phyloP scores from a whole-genome alignment of 2,329 filamentous ascomycete genomes.

The Corinectria fuckeliana region DNA sequence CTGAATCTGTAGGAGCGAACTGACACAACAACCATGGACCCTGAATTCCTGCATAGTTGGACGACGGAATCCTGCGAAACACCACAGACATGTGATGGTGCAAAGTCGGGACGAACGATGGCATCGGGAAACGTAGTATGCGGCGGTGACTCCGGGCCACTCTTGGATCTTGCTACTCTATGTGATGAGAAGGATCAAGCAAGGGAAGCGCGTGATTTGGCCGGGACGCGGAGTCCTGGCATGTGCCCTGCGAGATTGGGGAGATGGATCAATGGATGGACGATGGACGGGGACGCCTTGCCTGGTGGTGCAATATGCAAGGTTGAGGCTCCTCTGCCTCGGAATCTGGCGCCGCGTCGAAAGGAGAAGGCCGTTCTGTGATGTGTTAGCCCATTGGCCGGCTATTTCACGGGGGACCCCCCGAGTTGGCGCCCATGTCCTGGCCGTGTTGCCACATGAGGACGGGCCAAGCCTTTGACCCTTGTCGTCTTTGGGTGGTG shows the following conservation, averaged over 20 bases:
- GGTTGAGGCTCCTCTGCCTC: neutral
- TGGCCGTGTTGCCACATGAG: neutral
- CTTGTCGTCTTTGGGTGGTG: neutral
- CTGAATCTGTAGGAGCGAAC: conserved; percentile 1
- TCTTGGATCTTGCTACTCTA: conserved; percentile 23
- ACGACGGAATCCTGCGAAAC: neutral
- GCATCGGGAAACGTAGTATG: conserved; percentile 6
- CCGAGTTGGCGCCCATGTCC: neutral
- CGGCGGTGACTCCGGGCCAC: neutral
- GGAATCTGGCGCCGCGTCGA: neutral
- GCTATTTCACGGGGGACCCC: neutral
- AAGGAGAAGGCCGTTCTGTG: neutral
- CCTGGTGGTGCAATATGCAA: neutral
- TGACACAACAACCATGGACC: neutral
- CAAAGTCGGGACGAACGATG: conserved; percentile 15
- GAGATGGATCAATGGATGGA: neutral
- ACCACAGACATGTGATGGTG: conserved; percentile 12
- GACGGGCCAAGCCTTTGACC: neutral
- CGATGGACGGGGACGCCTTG: conserved; percentile 8
- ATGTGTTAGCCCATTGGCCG: conserved; percentile 8
- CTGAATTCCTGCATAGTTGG: no score
- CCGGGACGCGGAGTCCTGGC: neutral
- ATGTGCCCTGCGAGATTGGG: neutral
- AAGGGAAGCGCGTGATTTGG: conserved; percentile 4
- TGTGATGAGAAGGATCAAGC: conserved; percentile 29